Evolutionary conservation across 2,329 filamentous ascomycete genomes (phyloP).

Genomic region (Fonsecaea pugnacius): DNA sequence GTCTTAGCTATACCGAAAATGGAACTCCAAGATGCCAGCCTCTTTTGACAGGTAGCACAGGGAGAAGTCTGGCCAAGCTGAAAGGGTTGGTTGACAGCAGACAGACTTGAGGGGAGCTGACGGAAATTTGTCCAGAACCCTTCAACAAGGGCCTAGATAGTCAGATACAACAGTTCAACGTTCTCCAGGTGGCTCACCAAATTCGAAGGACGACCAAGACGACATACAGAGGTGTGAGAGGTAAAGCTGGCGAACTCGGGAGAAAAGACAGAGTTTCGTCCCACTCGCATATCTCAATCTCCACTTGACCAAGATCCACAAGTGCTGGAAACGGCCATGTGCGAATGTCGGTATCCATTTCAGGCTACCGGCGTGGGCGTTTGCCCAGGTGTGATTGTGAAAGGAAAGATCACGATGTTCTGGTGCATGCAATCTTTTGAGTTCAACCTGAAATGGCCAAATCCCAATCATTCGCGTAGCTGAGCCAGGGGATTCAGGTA

Average conservation of each 20-base stretch:
- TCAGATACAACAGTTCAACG: not conserved
- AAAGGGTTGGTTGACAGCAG: not conserved
- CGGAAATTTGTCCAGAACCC: not conserved
- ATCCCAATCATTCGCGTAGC: not conserved
- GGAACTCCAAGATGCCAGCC: not conserved
- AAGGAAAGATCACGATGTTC: not conserved
- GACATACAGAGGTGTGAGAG: not conserved
- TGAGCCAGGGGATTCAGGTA: not conserved
- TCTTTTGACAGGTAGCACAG: slow-evolving; percentile 21
- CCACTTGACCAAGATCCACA: not conserved
- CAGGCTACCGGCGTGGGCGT: not conserved
- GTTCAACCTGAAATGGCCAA: not conserved
- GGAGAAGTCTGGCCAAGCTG: slow-evolving; percentile 14
- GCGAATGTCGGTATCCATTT: not conserved
- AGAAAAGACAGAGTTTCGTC: not conserved
- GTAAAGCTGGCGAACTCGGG: not conserved
- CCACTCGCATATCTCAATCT: not conserved
- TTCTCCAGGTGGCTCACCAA: no score
- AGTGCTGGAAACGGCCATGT: not conserved
- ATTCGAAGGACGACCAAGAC: no score
- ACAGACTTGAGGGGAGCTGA: not conserved
- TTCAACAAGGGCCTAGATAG: not conserved
- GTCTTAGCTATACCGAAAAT: not conserved
- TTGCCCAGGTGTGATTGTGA: not conserved
- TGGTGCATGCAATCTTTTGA: not conserved